Evolutionary conservation across 23 red algal genomes (phyloP), one percentile per base, ranked within the genome.

Genomic region (Chondrus crispus): DNA sequence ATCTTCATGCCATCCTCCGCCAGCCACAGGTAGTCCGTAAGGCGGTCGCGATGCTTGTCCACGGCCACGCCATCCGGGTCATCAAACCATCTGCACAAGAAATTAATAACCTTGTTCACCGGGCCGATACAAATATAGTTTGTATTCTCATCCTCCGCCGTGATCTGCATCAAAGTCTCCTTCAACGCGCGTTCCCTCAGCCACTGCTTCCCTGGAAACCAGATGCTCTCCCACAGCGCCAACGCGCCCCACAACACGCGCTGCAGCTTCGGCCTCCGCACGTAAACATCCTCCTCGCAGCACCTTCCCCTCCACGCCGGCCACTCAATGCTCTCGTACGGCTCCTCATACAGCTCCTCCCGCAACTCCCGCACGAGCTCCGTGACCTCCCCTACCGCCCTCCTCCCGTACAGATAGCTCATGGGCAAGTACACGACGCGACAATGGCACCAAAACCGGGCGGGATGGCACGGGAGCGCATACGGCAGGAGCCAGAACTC

Each of bases 1-100:
- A 99, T 99, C 85, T 96, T 99, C 97, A 99, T 99, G 8, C 97
- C 97, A 82, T 99, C 97, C 75, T 99, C 97, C 14, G 94, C 97
- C 20, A 99, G 81, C 97, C 97, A 99, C 4, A 99, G 82, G 63
- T 99, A 99, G 84, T 99, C 97, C 60, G 93, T 82, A 44, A 99
- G 44, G 22, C 97, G 81, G n/a, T 87, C 92, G 40, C 74, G 87
- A 78, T 99, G 97, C 24, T 82, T 68, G 73, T 55, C 52, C 57
- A 93, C 88, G 30, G 49, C 71, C 60, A 79, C 90, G 22, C 85
- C 78, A 74, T 84, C 46, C 44, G 95, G 84, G 32, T 96, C 76
- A 68, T 96, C 92, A 84, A 96, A 96, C 91, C 92, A 99, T 28
- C 69, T 48, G 38, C 85, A 90, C 54, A 96, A 62, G 52, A 99